These are phyloP conservation scores for Oryza rufipogon DNA, from an alignment of 176 grass and related monocot species.

Conservation along the genomic window DNA sequence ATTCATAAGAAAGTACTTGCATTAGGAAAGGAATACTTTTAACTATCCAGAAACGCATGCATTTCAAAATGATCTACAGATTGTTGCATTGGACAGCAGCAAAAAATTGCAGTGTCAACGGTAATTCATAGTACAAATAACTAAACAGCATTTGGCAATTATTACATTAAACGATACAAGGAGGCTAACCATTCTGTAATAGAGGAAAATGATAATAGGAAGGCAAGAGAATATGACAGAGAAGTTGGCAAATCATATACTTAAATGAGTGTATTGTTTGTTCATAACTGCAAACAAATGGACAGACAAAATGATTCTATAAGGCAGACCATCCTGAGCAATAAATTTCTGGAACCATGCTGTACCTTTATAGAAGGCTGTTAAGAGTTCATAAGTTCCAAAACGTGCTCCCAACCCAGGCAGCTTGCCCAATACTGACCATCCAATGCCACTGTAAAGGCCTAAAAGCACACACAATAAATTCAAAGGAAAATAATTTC, in stretches of 20 bases:
- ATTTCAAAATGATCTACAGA: slow-evolving; percentile 15
- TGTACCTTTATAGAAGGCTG: slow-evolving; percentile 92
- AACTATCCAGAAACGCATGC: slow-evolving; percentile 22
- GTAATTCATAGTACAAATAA: background rate
- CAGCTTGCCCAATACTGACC: slow-evolving; percentile 70
- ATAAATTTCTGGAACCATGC: background rate
- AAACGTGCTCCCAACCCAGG: slow-evolving; percentile 84
- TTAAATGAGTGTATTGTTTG: slow-evolving; percentile 11
- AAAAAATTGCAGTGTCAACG: slow-evolving; percentile 7
- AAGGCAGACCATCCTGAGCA: background rate
- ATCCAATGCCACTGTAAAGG: slow-evolving; percentile 80
- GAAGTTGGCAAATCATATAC: background rate
- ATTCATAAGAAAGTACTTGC: slow-evolving; percentile 16
- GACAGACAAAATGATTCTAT: slow-evolving; percentile 2
- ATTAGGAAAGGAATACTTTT: slow-evolving; percentile 14
- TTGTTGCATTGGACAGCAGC: background rate
- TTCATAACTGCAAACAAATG: background rate
- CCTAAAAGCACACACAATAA: slow-evolving; percentile 49
- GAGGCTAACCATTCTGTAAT: slow-evolving; percentile 7
- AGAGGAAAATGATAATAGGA: background rate
- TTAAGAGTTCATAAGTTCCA: slow-evolving; percentile 87
- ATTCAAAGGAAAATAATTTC: slow-evolving; percentile 30
- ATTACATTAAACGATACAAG: background rate
- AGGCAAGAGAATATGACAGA: background rate
- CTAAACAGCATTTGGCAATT: background rate